Base-by-base conservation (phyloP, 306 rosid genomes). In the Albizia julibrissin region DNA sequence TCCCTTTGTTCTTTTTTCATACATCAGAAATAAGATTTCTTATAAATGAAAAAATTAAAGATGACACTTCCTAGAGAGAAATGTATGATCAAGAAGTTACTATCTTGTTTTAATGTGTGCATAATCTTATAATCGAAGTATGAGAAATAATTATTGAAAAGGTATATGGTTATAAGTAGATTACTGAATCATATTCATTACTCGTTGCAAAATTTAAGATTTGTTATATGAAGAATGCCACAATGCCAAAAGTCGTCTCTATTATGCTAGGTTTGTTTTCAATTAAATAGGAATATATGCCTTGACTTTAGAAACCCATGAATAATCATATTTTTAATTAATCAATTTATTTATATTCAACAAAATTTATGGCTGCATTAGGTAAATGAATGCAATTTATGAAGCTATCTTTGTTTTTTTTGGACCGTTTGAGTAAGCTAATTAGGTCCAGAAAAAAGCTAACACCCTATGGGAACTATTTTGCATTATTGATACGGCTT, bases 361-460 rank as follows among this genome's bases (percentile, higher is more conserved):
- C 31, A 46, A 11, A 52, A 77, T 85, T 73, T 70, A 54, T 77
- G 77, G 82, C 26, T 73, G 69, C 79, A 21, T 24, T 77, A 68
- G 44, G 68, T 76, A 69, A 62, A 74, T 66, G 72, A 61, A 81
- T 69, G 81, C 37, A 77, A 43, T 76, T 66, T 15, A 74, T 75
- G 33, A 81, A 72, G 72, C 56, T 65, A 42, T 73, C 39, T 16
- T 0, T 50, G n/a, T 18, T 58, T 78, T 75, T 68, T 70, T 34
- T 5, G 7, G 1, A 37, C 69, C 21, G n/a, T 14, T 6, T 14
- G 21, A 27, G 69, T 29, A 6, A 64, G 69, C 31, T 43, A n/a
- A 42, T 79, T 27, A 66, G 37, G 72, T 80, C 77, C 59, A 21
- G 69, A 50, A 78, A 71, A 74, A 74, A 62, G 77, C 44, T 44